phyloP scores from a whole-genome alignment of 345 rosid species.

The Gossypium ekmanianum region DNA sequence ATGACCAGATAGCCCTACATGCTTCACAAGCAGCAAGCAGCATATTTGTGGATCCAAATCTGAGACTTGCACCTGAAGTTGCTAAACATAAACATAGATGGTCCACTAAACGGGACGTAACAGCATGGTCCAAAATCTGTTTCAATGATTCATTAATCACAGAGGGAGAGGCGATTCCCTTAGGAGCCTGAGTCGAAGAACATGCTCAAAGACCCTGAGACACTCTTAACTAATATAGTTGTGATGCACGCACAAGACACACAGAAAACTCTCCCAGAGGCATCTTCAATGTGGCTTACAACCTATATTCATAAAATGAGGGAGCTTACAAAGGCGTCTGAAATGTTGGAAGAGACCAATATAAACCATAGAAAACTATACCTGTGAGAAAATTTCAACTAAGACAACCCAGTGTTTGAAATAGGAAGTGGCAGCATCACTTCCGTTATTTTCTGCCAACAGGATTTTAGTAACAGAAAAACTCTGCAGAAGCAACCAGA shows the following conservation, averaged over 20 bases:
- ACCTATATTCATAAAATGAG: conserved; percentile 42
- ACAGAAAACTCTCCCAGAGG: conserved; percentile 58
- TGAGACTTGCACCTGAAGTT: conserved; percentile 73
- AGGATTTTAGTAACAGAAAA: conserved; percentile 54
- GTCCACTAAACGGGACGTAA: conserved; percentile 67
- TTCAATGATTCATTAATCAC: conserved; percentile 38
- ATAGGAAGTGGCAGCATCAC: conserved; percentile 42
- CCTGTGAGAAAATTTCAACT: conserved; percentile 81
- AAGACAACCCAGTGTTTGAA: conserved; percentile 83
- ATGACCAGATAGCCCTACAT: conserved; percentile 70
- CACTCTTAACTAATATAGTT: conserved; percentile 51
- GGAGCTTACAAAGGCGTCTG: conserved; percentile 9
- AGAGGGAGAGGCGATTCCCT: conserved; percentile 39
- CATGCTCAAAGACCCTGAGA: conserved; percentile 50
- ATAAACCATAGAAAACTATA: conserved; percentile 22
- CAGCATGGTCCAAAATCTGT: conserved; percentile 70
- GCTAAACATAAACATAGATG: conserved; percentile 75
- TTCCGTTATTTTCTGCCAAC: conserved; percentile 52
- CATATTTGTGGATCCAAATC: conserved; percentile 71
- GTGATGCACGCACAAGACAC: conserved; percentile 73
- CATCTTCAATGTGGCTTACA: conserved; percentile 55
- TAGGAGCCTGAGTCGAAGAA: conserved; percentile 31
- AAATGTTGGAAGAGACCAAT: conserved; percentile 6
- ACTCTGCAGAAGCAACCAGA: conserved; percentile 46
- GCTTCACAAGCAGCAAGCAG: conserved; percentile 56